Base-by-base conservation (phyloP, 805 yeast genomes). In the Jamesozyma lodderae region DNA sequence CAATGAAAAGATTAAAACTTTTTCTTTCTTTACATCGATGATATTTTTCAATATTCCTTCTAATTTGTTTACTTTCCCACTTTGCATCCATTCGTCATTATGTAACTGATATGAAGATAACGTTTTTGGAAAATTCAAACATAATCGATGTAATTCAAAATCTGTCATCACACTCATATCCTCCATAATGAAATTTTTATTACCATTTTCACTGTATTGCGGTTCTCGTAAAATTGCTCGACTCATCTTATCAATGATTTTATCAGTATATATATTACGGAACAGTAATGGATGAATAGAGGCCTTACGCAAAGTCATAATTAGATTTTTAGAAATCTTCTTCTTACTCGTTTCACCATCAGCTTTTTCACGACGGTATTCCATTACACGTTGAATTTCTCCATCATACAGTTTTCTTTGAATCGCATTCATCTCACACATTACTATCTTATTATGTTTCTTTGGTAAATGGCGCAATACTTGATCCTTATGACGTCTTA, bases 161-260 rank as follows among this genome's bases (percentile, higher is more conserved):
- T 92, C 99, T 7, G 84, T 73, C 96, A 92, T 86, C 11, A 82
- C 85, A 56, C 77, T 77, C 97, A 92, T 88, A 59, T 92, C 99
- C 64, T 92, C 99, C 53, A 56, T 76, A 41, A 92, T 88, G 52
- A 70, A 92, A 29, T 74, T 66, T 44, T 68, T 64, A 55, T 86
- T 87, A 14, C 97, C 96, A 40, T 77, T 76, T 23, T 67, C 69
- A 3, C 44, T 47, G 60, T 92, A 92, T 37, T 73, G 77, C 0
- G 86, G 84, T 52, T 88, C 96, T 40, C 69, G 68, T 81, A 84
- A 78, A 34, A 92, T 88, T 19, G 71, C 77, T 42, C 66, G 71
- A 30, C 95, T 70, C 97, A 92, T 92, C 31, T 66, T 57, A 34
- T 59, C 56, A 40, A 92, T 55, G 20, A 49, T 64, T 1, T 62